Evolutionary conservation across 2,329 filamentous ascomycete species (phyloP), one percentile per base, ranked within the genome.

Genomic region (Apiospora kogelbergensis): DNA sequence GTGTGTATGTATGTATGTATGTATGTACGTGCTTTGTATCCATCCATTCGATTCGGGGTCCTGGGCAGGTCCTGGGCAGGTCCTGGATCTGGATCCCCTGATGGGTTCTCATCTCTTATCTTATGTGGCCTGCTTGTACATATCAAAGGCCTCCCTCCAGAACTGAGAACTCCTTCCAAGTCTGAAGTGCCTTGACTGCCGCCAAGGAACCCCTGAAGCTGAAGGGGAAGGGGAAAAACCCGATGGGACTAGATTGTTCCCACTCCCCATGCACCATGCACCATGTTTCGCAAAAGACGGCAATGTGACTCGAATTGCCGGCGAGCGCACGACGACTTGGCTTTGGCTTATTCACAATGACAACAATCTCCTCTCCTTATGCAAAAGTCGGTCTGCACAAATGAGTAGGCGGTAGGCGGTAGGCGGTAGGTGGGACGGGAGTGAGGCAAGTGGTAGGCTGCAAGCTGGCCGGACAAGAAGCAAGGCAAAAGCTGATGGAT

Each of bases 151-250:
- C 48, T 33, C 48, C 24, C 24, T 20, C 44, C 22, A 22, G 13
- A 22, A 24, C 2, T 11, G 2, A 20, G 22, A 10, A 48, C 24
- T 53, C 46, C 24, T 15, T n/a, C n/a, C n/a, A n/a, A n/a, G n/a
- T n/a, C n/a, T n/a, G n/a, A n/a, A n/a, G n/a, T n/a, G n/a, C n/a
- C n/a, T n/a, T 42, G 40, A 45, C 42, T 45, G 20, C 42, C 17
- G 53, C 30, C 53, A 60, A 60, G 53, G 53, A 60, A 60, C 53
- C 26, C 53, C 53, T 60, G 53, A 60, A 60, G 17, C n/a, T n/a
- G 17, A 17, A n/a, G 45, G 26, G 5, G 17, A 20, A 20, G 48
- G 45, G 22, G 53, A 3, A 60, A 60, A 60, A 60, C 17, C 37
- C 30, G 37, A 60, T 60, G 53, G 53, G 30, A 33, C 15, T n/a